Conservation (phyloP, 2,329 filamentous ascomycete species). For the Zasmidium citrigriseum region DNA sequence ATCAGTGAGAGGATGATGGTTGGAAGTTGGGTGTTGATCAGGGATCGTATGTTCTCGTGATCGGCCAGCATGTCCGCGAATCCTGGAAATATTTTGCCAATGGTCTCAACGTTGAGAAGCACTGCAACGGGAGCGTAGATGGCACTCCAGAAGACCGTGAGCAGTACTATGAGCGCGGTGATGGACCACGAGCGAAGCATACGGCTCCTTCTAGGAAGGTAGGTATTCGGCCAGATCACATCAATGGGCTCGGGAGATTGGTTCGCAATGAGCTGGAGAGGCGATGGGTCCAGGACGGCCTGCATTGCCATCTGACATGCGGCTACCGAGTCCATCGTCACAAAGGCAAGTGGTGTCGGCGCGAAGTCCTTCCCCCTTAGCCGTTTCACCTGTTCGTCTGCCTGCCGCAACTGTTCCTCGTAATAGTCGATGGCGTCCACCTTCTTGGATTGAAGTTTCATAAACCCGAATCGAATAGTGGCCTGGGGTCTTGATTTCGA, state of each 20-base stretch:
- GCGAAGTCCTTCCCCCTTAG: slow-evolving; percentile 75
- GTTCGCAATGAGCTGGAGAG: slow-evolving; percentile 80
- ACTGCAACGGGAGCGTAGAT: slow-evolving; percentile 78
- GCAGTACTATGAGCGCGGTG: slow-evolving; percentile 76
- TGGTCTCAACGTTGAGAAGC: slow-evolving; percentile 77
- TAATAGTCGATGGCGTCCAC: slow-evolving; percentile 95
- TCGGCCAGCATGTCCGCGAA: slow-evolving; percentile 67
- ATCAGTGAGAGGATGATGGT: slow-evolving; percentile 83
- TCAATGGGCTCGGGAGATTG: slow-evolving; percentile 85
- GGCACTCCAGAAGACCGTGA: slow-evolving; percentile 86
- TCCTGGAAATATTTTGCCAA: slow-evolving; percentile 69
- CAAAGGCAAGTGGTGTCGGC: slow-evolving; percentile 83
- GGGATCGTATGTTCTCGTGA: slow-evolving; percentile 69
- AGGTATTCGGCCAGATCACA: slow-evolving; percentile 95
- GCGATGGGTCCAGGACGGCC: slow-evolving; percentile 86
- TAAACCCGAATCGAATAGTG: slow-evolving; percentile 75
- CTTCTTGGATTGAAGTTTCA: slow-evolving; percentile 69
- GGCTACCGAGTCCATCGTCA: slow-evolving; percentile 95
- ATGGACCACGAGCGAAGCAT: slow-evolving; percentile 80
- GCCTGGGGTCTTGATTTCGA: slow-evolving; percentile 62
- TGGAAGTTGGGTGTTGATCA: slow-evolving; percentile 85
- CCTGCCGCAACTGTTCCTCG: slow-evolving; percentile 75
- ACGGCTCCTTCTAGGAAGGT: slow-evolving; percentile 71
- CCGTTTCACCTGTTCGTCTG: slow-evolving; percentile 72
- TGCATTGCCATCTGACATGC: slow-evolving; percentile 94